These are phyloP conservation scores for Trichoderma sp. DNA, from an alignment of 2,329 filamentous ascomycete genomes.

Conservation along the genomic window DNA sequence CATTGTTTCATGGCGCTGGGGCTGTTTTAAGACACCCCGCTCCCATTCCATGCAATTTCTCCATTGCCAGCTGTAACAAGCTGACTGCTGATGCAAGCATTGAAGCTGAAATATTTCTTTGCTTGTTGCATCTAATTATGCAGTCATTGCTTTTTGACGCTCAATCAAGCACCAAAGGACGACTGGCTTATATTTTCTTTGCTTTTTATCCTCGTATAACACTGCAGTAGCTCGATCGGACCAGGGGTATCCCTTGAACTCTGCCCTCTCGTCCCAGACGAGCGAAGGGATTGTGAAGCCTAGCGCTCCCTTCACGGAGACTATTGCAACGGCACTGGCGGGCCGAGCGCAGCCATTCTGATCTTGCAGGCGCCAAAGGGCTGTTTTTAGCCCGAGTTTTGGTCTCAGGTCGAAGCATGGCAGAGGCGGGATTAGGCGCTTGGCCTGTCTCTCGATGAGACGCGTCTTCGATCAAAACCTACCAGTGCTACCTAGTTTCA, in stretches of 20 bases:
- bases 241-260: background rate
- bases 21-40: slow-evolving; percentile 25
- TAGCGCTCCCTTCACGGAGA: slow-evolving; percentile 14
- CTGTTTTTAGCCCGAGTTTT: slow-evolving; percentile 1
- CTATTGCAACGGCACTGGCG: slow-evolving; percentile 14
- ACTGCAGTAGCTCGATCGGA: background rate
- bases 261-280: background rate
- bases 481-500: background rate
- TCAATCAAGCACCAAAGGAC: background rate
- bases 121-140: background rate
- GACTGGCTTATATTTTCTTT: background rate
- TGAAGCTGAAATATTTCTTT: background rate
- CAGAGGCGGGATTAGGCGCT: background rate
- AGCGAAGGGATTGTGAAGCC: slow-evolving; percentile 9
- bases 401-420: slow-evolving; percentile 15
- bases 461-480: background rate
- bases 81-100: background rate
- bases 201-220: background rate
- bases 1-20: slow-evolving; percentile 26
- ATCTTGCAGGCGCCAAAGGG: slow-evolving; percentile 2
- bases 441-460: slow-evolving; percentile 7
- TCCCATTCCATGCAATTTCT: slow-evolving; percentile 26
- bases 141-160: background rate
- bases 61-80: background rate
- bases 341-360: slow-evolving; percentile 7